Base-by-base conservation (phyloP, 73 alveolate genomes). In the Paramecium caudatum region DNA sequence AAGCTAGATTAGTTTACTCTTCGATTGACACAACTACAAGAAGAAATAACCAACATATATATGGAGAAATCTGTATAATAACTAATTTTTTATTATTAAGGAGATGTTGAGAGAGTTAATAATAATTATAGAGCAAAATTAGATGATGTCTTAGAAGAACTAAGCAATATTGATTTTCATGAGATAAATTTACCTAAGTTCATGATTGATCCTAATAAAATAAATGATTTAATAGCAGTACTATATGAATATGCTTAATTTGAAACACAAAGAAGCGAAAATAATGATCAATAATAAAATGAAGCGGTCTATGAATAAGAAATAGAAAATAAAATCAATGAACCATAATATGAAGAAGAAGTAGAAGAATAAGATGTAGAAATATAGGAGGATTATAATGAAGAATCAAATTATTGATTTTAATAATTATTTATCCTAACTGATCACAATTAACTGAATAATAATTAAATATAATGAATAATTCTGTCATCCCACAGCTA, bases 391-490 rank as follows among this genome's bases (percentile, higher is more conserved):
- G 41, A 37, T 27, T 17, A 55, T 0, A 55, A 55, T 23, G 80
- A 55, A 9, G 80, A 55, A 12, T 55, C 7, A 55, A 43, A 55
- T 10, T 55, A 55, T 55, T 55, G 80, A 55, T 10, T 55, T 55
- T 55, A 19, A n/a, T n/a, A n/a, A n/a, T n/a, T n/a, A n/a, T n/a
- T 7, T 27, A 9, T 55, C 30, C 46, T 55, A 55, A 55, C 80
- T 55, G 80, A 10, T 55, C 30, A 10, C 23, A 55, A 55, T 55
- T 55, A 55, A 55, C 80, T 55, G 80, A 55, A 55, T 55, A 55
- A 55, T 55, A 55, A 55, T 27, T 1, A 55, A 27, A 27, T 12
- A 55, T 27, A 19, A 55, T 55, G 80, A 23, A 55, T 55, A 55
- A 55, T 9, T 23, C 80, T 3, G 23, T 43, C 2, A 55, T 55